These are phyloP conservation scores for Excoecaria cochinchinensis DNA, from an alignment of 345 rosid genomes.

Conservation along the genomic window DNA sequence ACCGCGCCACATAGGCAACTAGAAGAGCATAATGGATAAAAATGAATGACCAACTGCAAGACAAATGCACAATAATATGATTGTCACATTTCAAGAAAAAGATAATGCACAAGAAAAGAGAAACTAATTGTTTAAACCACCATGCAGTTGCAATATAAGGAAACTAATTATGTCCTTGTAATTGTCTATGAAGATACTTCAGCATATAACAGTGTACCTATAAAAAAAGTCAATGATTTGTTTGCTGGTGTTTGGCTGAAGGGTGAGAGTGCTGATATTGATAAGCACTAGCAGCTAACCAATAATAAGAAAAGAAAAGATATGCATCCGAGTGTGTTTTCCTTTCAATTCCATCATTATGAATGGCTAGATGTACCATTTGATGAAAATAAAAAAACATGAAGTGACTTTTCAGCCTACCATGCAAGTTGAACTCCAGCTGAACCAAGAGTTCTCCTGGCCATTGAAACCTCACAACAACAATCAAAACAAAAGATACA, in stretches of 20 bases:
- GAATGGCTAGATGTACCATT: neutral
- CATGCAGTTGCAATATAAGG: neutral
- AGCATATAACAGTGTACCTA: neutral
- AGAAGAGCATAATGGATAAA: constrained; percentile 90
- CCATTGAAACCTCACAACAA: constrained; percentile 84
- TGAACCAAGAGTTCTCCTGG: constrained; percentile 75
- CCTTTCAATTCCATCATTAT: neutral
- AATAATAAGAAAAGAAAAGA: neutral
- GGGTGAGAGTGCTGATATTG: neutral
- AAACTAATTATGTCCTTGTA: neutral
- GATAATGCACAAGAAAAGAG: too few relatives aligned
- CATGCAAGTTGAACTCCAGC: constrained; percentile 86
- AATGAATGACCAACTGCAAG: constrained; percentile 89
- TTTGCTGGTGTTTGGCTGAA: neutral
- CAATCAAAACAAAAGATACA: neutral
- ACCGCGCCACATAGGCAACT: constrained; percentile 89
- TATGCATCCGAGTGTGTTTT: neutral
- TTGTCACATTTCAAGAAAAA: constrained; percentile 3
- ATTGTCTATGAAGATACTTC: neutral
- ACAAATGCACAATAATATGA: constrained; percentile 22
- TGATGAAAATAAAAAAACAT: neutral
- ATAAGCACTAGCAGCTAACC: neutral
- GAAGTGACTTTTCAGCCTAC: constrained; percentile 40
- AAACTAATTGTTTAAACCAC: neutral
- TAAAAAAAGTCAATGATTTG: neutral